Evolutionary conservation across 2,329 filamentous ascomycete species (phyloP).

Genomic region (Aspergillaceae sp.): DNA sequence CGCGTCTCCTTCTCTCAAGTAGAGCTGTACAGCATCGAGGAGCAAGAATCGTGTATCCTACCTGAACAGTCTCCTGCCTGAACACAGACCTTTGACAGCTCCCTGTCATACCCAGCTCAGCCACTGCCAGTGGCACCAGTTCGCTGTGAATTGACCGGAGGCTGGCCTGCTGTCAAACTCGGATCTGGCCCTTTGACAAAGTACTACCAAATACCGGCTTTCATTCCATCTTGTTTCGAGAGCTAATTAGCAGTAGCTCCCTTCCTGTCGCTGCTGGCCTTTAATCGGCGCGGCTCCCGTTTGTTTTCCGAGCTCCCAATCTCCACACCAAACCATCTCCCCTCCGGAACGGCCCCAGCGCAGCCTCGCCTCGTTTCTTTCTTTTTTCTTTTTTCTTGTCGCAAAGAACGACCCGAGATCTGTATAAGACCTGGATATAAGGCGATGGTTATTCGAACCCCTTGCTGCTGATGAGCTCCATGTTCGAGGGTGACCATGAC

Average conservation of each 20-base stretch:
- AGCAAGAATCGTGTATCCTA: too few relatives aligned
- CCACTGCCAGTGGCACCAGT: too few relatives aligned
- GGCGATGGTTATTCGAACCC: conserved; percentile 46
- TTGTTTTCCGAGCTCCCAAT: background rate
- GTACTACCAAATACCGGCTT: too few relatives aligned
- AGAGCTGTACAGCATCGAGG: too few relatives aligned
- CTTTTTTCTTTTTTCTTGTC: background rate
- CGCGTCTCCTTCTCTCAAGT: too few relatives aligned
- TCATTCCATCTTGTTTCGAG: too few relatives aligned
- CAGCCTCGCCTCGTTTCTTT: background rate
- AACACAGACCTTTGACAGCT: too few relatives aligned
- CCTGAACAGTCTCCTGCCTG: too few relatives aligned
- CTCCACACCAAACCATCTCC: background rate
- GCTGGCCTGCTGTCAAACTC: too few relatives aligned
- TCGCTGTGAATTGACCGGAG: too few relatives aligned
- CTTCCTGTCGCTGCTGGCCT: background rate
- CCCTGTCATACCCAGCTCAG: too few relatives aligned
- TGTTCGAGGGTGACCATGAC: conserved; percentile 53
- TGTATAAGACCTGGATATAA: conserved; percentile 11
- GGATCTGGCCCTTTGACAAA: background rate
- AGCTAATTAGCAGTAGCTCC: too few relatives aligned
- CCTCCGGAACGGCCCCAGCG: background rate
- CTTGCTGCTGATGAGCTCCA: conserved; percentile 60
- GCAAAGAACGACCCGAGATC: background rate
- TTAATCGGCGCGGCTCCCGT: background rate